Evolutionary conservation across 305 asterid genomes (phyloP), one percentile per base, ranked within the genome.

Genomic region (Fraxinus paxiana): DNA sequence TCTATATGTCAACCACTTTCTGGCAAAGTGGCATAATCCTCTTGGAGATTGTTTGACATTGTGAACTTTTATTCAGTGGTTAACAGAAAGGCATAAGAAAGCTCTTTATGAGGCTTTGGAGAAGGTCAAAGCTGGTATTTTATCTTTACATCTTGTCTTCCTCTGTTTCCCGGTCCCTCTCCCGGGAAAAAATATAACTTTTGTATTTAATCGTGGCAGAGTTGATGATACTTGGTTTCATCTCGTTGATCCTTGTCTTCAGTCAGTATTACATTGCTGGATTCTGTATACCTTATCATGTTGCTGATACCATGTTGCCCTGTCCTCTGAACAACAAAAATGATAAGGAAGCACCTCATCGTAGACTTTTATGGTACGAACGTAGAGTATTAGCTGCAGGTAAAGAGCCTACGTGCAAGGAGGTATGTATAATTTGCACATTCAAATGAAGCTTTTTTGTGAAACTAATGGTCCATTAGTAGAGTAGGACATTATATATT

Each of bases 101-200:
- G 94, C 98, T 75, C 93, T 95, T 33, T 89, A 51, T 74, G 97
- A 92, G 88, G 98, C 97, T 13, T 73, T 92, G 81, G 95, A 92
- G 90, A 92, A 92, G 87, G 92, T 94, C 82, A 92, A 94, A 91
- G 92, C 97, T 6, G 97, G 98, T 92, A 86, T 0, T 61, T 8
- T 41, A 46, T 70, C 10, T 7, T 46, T 51, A 30, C 34, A 43
- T 17, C 35, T 30, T 70, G 80, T 61, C 63, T 6, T 41, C 71
- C 6, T 61, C 33, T 61, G 15, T 30, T 22, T 24, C 6, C 28
- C 82, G 6, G 5, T 77, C 35, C 22, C 74, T n/a, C 73, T 84
- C 20, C 78, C n/a, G 35, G 18, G 1, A 17, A 18, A 22, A 63
- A 37, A 20, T 24, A 9, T 77, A 83, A 83, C 65, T 51, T 74